Evolutionary conservation across 345 rosid genomes (phyloP).

Genomic region (Hevea brasiliensis): DNA sequence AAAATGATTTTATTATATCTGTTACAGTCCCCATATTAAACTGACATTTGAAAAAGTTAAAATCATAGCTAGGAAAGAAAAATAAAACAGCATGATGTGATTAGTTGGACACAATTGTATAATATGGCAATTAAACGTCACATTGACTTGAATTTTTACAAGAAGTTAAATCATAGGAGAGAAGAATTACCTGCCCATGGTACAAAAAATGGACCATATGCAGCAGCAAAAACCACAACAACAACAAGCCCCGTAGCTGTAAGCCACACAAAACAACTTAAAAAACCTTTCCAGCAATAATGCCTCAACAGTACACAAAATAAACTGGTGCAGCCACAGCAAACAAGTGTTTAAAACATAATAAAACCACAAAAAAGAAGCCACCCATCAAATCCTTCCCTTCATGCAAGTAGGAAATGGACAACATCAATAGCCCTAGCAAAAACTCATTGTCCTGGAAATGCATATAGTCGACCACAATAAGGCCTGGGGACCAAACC

Average conservation of each 20-base stretch:
- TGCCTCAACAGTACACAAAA: conserved; percentile 82
- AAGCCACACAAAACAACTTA: conserved; percentile 54
- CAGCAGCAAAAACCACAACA: conserved; percentile 58
- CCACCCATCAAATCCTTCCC: conserved; percentile 87
- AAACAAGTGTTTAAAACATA: conserved; percentile 93
- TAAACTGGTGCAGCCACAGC: conserved; percentile 94
- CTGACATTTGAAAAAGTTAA: neutral
- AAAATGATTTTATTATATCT: neutral
- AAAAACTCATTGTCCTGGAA: conserved; percentile 93
- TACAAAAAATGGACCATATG: conserved; percentile 80
- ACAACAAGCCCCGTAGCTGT: conserved; percentile 58
- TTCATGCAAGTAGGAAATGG: conserved; percentile 72
- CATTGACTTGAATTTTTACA: neutral
- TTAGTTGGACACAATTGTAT: neutral
- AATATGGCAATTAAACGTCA: neutral
- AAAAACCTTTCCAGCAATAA: conserved; percentile 71
- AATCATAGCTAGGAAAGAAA: too few species aligned
- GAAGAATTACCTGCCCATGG: conserved; percentile 61
- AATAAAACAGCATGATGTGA: too few species aligned
- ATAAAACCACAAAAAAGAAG: conserved; percentile 61
- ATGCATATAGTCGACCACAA: conserved; percentile 89
- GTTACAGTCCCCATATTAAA: neutral
- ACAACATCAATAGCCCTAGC: conserved; percentile 70
- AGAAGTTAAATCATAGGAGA: neutral
- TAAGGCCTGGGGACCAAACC: conserved; percentile 79